phyloP scores from a whole-genome alignment of 2,329 filamentous ascomycete genomes.

The Fusarium longipes region DNA sequence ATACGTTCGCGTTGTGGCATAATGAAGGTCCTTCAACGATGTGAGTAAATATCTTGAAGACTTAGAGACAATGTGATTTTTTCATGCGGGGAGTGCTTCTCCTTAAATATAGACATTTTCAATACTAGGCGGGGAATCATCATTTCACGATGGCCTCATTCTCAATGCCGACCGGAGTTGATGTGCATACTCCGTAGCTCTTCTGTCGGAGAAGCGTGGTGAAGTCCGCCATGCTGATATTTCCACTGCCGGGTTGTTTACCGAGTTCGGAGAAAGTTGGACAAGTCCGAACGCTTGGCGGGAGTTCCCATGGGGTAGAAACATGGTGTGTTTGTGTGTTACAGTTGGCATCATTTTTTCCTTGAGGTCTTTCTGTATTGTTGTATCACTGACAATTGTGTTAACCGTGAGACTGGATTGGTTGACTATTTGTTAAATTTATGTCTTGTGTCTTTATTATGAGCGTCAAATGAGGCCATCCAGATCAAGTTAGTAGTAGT shows the following conservation, averaged over 20 bases:
- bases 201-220: background rate
- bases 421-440: too few relatives aligned
- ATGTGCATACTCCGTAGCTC: background rate
- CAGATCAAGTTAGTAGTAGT: background rate
- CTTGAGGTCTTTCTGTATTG: too few relatives aligned
- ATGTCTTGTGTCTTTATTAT: too few relatives aligned
- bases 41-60: background rate
- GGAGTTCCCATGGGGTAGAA: background rate
- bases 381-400: too few relatives aligned
- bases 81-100: background rate
- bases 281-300: background rate
- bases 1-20: slow-evolving; percentile 49
- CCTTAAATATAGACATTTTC: background rate
- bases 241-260: background rate
- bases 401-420: too few relatives aligned
- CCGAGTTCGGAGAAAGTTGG: background rate
- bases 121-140: background rate
- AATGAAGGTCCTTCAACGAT: background rate
- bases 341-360: too few relatives aligned
- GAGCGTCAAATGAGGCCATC: background rate
- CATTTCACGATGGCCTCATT: background rate
- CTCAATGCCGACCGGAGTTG: background rate
- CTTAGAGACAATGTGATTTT: background rate
- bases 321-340: background rate
- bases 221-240: background rate